These are phyloP conservation scores for Coniochaeta sp. DNA, from an alignment of 2,329 filamentous ascomycete species.

Conservation along the genomic window DNA sequence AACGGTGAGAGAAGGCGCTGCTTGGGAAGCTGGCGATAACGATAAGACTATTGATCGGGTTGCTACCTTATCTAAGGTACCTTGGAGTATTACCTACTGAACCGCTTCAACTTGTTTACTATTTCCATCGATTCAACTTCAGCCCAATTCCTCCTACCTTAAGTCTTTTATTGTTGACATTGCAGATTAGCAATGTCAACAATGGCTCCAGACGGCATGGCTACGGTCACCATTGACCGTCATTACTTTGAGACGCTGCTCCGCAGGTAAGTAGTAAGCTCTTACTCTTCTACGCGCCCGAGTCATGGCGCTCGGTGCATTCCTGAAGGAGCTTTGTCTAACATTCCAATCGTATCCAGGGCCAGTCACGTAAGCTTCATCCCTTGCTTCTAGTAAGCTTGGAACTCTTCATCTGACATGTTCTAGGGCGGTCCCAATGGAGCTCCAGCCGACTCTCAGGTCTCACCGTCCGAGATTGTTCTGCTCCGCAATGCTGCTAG, in stretches of 20 bases:
- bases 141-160: neutral
- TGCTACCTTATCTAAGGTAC: neutral
- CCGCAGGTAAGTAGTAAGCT: slow-evolving; percentile 56
- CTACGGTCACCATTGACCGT: slow-evolving; percentile 48
- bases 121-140: neutral
- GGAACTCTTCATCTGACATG: too few species aligned
- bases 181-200: too few species aligned
- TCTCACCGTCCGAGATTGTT: slow-evolving; percentile 56
- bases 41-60: neutral
- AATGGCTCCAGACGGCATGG: neutral
- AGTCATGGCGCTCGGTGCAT: neutral
- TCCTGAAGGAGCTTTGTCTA: slow-evolving; percentile 2
- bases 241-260: slow-evolving; percentile 55
- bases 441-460: slow-evolving; percentile 27
- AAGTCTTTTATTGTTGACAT: neutral
- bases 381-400: too few species aligned
- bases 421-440: slow-evolving; percentile 10
- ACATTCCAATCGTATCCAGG: slow-evolving; percentile 4
- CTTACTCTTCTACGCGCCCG: slow-evolving; percentile 5
- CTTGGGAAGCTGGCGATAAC: too few species aligned
- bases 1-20: neutral
- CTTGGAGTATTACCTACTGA: neutral
- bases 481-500: slow-evolving; percentile 41
- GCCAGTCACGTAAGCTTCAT: slow-evolving; percentile 2
- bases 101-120: neutral